Evolutionary conservation across 495 filamentous ascomycete species (phyloP), one percentile per base, ranked within the genome.

Genomic region (Penicillium psychrofluorescens): DNA sequence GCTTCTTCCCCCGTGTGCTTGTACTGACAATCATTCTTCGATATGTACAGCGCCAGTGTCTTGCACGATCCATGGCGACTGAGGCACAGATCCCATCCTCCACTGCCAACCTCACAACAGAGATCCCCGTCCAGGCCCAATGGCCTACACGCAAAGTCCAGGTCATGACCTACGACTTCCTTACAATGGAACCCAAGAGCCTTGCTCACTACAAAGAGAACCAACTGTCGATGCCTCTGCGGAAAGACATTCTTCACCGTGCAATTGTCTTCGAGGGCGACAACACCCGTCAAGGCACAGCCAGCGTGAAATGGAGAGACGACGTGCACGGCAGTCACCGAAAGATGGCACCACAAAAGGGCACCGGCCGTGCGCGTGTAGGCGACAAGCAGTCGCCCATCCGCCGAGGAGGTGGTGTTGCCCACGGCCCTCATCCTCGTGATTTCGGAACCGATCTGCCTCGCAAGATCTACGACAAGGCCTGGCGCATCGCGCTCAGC

Each of bases 181-280:
- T 94, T 30, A 72, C 81, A 11, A 81, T 97, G 71, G 89, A 95
- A 63, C 92, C 92, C 15, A 60, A 81, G 37, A 77, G 81, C 31
- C 85, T 95, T 61, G 78, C 86, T 48, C 63, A 80, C 60, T 97
- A 90, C 73, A 81, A 85, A 7, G 63, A 77, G 45, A 86, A 84
- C 47, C 86, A 96, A 60, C 82, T 99, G 6, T 61, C 83, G 58
- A 76, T 96, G 36, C 92, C 92, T 6, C 73, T 95, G 11, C 87
- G 92, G 8, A 82, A 85, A 56, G 92, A 99, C 56, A 82, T 99
- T 44, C 81, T 99, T 13, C 94, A 97, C 64, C 79, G 90, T 28
- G 92, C 94, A 46, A 77, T 97, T 13, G 61, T 95, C 46, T 97
- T 84, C 77, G 92, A 98, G 68, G 92, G 88, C 55, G 90, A 96